Base-by-base conservation (phyloP, 805 yeast species). In the Metschnikowia lunata region DNA sequence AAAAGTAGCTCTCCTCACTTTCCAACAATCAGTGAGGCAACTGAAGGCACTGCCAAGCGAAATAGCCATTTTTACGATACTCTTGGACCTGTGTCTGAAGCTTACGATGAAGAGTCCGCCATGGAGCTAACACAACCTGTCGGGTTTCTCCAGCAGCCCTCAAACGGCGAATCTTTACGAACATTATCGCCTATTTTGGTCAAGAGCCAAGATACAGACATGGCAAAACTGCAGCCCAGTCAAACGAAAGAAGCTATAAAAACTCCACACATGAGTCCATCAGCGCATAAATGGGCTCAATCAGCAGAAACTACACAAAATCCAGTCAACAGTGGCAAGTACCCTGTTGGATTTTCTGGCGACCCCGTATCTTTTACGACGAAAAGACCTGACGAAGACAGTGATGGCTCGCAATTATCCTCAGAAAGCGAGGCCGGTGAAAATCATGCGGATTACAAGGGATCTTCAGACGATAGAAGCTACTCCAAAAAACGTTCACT, bases 61-160 rank as follows among this genome's bases (percentile, higher is more conserved):
- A 11, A 14, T 11, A 6, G 15, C 8, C 31, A 29, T 12, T 4
- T 12, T 8, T 3, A 13, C n/a, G 34, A 31, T 8, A 31, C n/a
- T 8, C 13, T 12, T 31, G 4, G 31, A 10, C 15, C 11, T 31
- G 34, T 31, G n/a, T 4, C 5, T 8, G 15, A 31, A n/a, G 15
- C 13, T 8, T 8, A 31, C 11, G 45, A 39, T 30, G 46, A 41
- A 14, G 40, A 35, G 23, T 26, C 30, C 14, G 41, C 43, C 5
- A 45, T 47, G 48, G 51, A 47, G 30, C 34, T 47, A 37, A 47
- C 51, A n/a, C 48, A 45, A 38, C 37, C 43, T 3, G 43, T 39
- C 34, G 32, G 28, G n/a, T 2, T 34, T 8, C 31, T 14, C 6
- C 15, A 12, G n/a, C 11, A 12, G 11, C 11, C 31, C 6, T 11